Conservation (phyloP, 2,329 filamentous ascomycete genomes). For the Hypocreales sp. region DNA sequence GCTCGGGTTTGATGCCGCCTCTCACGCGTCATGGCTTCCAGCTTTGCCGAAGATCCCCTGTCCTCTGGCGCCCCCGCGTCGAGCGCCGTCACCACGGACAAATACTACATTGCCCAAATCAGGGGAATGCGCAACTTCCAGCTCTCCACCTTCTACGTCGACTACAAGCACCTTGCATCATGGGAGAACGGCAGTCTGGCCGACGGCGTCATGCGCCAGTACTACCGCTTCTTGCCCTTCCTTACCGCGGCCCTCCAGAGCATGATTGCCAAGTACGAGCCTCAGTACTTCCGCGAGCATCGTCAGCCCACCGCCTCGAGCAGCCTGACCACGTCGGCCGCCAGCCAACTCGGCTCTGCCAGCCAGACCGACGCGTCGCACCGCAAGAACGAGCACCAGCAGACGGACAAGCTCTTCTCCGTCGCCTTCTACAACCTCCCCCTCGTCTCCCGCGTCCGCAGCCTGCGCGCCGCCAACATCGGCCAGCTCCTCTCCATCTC, state of each 20-base stretch:
- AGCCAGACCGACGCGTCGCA: conserved; percentile 52
- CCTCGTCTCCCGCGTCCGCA: conserved; percentile 70
- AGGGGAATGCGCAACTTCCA: conserved; percentile 58
- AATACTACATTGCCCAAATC: conserved; percentile 76
- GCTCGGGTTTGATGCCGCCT: background rate
- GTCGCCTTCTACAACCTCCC: conserved; percentile 89
- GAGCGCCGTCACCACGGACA: conserved; percentile 59
- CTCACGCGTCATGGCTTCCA: conserved; percentile 9
- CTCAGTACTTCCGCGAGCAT: conserved; percentile 86
- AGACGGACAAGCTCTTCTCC: conserved; percentile 92
- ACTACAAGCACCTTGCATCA: conserved; percentile 68
- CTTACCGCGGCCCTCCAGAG: conserved; percentile 80
- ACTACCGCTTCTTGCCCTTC: conserved; percentile 91
- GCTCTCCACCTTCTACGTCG: conserved; percentile 76
- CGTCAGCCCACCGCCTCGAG: conserved; percentile 68
- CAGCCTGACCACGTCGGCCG: conserved; percentile 52
- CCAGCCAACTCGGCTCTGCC: conserved; percentile 44
- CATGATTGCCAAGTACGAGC: conserved; percentile 86
- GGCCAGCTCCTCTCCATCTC: conserved; percentile 91
- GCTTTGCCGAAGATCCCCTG: conserved; percentile 54
- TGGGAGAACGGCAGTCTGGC: conserved; percentile 70
- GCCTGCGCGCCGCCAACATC: conserved; percentile 77
- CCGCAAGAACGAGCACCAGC: conserved; percentile 80
- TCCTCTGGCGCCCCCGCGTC: conserved; percentile 48
- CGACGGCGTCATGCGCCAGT: conserved; percentile 73